phyloP scores from a whole-genome alignment of 75 land plant species.

The Pinus tabuliformis region DNA sequence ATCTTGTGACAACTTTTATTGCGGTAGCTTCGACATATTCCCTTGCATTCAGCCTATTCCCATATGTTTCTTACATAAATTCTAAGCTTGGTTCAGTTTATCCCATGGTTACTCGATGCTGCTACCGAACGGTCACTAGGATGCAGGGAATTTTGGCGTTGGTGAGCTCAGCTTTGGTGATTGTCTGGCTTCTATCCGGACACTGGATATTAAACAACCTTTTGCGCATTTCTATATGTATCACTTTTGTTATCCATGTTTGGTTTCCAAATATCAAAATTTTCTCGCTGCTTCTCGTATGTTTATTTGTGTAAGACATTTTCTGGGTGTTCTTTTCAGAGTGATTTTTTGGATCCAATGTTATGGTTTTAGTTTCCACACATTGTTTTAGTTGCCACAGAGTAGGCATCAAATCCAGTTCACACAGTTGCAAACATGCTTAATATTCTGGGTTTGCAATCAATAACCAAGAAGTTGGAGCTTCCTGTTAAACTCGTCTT shows the following conservation, averaged over 20 bases:
- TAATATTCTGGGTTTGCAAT: constrained; percentile 77
- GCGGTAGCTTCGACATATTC: constrained; percentile 68
- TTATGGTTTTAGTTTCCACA: constrained; percentile 63
- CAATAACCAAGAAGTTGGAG: constrained; percentile 88
- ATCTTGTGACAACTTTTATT: constrained; percentile 75
- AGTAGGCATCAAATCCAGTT: constrained; percentile 87
- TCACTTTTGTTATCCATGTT: constrained; percentile 90
- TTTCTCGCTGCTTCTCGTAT: constrained; percentile 72
- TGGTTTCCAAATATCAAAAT: constrained; percentile 84
- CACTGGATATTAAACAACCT: constrained; percentile 88
- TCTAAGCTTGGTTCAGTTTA: constrained; percentile 42
- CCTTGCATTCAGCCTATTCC: constrained; percentile 73
- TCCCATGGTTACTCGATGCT: constrained; percentile 54
- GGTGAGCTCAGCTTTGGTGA: constrained; percentile 36
- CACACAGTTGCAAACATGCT: constrained; percentile 83
- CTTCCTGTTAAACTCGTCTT: constrained; percentile 91
- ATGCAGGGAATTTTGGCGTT: constrained; percentile 40
- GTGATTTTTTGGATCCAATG: constrained; percentile 88
- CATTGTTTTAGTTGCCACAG: constrained; percentile 59
- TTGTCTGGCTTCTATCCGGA: constrained; percentile 79
- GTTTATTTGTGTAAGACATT: constrained; percentile 81
- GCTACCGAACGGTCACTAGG: constrained; percentile 58
- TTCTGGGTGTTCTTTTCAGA: constrained; percentile 97
- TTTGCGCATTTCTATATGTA: constrained; percentile 78
- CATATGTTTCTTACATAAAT: constrained; percentile 38